Percentiles rank a stretch among this genome's conserved stretches.
Conservation (phyloP, 2,329 filamentous ascomycete species). For the Botrytis medusae region DNA sequence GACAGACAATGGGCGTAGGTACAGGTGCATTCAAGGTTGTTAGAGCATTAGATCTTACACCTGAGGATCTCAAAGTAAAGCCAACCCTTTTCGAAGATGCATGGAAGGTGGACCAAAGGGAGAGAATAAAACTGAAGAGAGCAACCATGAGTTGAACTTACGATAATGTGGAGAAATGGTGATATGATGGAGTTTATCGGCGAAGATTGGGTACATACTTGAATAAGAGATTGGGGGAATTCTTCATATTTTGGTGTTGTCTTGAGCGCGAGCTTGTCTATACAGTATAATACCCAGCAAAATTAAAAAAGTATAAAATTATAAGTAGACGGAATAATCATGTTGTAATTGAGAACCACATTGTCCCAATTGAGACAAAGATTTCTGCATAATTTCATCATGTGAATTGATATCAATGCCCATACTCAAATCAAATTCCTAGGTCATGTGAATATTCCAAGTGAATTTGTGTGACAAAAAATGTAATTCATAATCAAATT, state of each 20-base stretch:
- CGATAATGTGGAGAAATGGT: constrained; percentile 2
- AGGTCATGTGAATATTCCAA: neutral
- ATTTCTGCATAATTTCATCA: neutral
- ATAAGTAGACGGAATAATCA: neutral
- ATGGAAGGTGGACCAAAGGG: constrained; percentile 47
- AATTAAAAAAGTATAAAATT: constrained; percentile 27
- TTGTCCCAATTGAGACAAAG: neutral
- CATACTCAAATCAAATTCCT: neutral
- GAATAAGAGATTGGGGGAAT: neutral
- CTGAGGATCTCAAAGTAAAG: constrained; percentile 51
- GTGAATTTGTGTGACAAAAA: no score
- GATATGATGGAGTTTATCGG: constrained; percentile 9
- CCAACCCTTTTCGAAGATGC: constrained; percentile 70
- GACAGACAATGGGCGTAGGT: constrained; percentile 87
- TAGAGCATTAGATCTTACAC: constrained; percentile 66
- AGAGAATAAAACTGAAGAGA: constrained; percentile 32
- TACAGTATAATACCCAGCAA: constrained; percentile 16
- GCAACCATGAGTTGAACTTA: neutral
- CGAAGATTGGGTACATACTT: constrained; percentile 9
- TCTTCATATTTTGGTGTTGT: constrained; percentile 8
- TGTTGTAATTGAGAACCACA: neutral
- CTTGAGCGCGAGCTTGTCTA: constrained; percentile 3
- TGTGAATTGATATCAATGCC: neutral
- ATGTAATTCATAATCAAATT: neutral
- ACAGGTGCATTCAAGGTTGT: constrained; percentile 93